These are phyloP conservation scores for Linnemannia hyalina DNA, from an alignment of 192 early-diverging fungal species.

Conservation along the genomic window DNA sequence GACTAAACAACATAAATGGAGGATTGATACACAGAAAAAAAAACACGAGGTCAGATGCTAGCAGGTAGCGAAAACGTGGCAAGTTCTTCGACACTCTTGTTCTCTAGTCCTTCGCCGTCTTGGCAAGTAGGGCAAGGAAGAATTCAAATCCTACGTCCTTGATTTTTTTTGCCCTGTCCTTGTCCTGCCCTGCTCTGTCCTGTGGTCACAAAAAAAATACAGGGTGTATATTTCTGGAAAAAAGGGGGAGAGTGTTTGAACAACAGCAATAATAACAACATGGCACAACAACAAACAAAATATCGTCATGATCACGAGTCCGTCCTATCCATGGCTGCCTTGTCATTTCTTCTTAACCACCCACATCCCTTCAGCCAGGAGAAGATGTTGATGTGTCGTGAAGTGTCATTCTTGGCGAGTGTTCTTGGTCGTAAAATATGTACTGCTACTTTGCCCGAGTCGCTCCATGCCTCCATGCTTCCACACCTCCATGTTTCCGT, in stretches of 20 bases:
- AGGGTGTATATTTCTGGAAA: not conserved
- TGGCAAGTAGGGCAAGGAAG: too few relatives aligned
- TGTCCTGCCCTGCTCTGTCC: too few relatives aligned
- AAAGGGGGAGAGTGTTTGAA: not conserved
- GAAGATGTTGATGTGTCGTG: not conserved
- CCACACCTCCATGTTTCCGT: not conserved
- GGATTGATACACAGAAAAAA: not conserved
- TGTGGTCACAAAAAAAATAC: too few relatives aligned
- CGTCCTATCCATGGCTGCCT: not conserved
- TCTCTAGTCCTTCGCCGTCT: too few relatives aligned
- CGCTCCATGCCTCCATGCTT: not conserved
- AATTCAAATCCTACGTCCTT: too few relatives aligned
- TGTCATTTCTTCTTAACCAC: not conserved
- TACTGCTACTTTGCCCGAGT: not conserved
- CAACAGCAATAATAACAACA: not conserved
- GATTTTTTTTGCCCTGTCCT: too few relatives aligned
- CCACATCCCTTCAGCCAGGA: not conserved
- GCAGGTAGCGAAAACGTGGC: not conserved
- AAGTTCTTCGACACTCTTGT: too few relatives aligned
- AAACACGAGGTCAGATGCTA: not conserved
- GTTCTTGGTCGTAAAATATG: not conserved
- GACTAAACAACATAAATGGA: slow-evolving; percentile 57
- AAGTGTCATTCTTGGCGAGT: not conserved
- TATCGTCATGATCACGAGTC: slow-evolving; percentile 4
- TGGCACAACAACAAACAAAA: not conserved